A percentile compares a stretch with the other conserved stretches of the same genome.
Evolutionary conservation across 2,329 filamentous ascomycete species (phyloP).

Genomic region (Fusarium dimerum): DNA sequence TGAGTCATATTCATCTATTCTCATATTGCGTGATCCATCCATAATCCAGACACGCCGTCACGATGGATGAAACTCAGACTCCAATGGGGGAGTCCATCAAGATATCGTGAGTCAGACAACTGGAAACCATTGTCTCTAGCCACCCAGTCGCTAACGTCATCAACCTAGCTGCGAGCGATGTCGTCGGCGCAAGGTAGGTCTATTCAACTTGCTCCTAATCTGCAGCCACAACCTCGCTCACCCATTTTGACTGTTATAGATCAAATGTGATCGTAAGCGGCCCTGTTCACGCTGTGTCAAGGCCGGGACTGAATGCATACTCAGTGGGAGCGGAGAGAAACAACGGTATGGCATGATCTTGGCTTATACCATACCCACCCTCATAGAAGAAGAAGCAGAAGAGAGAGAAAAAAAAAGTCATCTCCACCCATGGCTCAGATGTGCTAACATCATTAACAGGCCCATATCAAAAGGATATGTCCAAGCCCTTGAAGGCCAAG

Average conservation of each 20-base stretch:
- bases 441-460: constrained; percentile 26
- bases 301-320: constrained; percentile 41
- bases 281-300: constrained; percentile 53
- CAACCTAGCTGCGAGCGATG: constrained; percentile 43
- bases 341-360: constrained; percentile 35
- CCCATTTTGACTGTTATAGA: constrained; percentile 32
- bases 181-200: constrained; percentile 42
- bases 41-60: neutral
- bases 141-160: constrained; percentile 6
- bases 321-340: constrained; percentile 44
- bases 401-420: no score
- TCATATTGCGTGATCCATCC: neutral
- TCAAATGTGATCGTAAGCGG: constrained; percentile 54
- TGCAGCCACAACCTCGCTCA: neutral
- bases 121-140: constrained; percentile 1
- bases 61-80: constrained; percentile 38
- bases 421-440: neutral
- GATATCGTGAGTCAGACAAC: constrained; percentile 37
- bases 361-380: neutral
- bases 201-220: neutral
- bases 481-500: constrained; percentile 48
- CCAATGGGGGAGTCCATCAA: constrained; percentile 38
- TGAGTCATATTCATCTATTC: neutral
- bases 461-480: constrained; percentile 47
- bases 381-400: no score